Conservation (phyloP, 2,329 filamentous ascomycete species). For the Elsinoe perseae region DNA sequence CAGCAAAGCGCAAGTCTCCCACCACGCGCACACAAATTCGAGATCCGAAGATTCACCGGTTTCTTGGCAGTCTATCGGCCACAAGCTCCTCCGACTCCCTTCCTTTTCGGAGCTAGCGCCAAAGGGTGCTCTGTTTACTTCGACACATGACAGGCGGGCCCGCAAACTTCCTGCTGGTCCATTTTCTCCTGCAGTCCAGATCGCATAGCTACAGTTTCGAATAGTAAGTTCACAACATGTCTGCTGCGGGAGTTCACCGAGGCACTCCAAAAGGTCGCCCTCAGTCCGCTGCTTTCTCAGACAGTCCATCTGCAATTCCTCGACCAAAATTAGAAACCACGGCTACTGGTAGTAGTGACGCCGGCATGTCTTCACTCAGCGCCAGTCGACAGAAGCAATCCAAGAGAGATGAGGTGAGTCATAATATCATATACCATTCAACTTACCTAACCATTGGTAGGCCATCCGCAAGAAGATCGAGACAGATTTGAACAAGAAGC, state of each 20-base stretch:
- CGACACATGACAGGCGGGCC: conserved; percentile 1
- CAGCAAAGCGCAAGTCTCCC: background rate
- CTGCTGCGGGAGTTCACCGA: conserved; percentile 57
- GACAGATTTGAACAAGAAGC: conserved; percentile 96
- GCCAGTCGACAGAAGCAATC: conserved; percentile 92
- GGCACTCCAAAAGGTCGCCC: conserved; percentile 62
- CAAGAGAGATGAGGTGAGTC: conserved; percentile 88
- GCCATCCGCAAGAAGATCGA: conserved; percentile 96
- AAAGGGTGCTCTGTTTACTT: conserved; percentile 14
- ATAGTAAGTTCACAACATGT: conserved; percentile 41
- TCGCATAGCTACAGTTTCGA: background rate
- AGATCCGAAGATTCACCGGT: conserved; percentile 7
- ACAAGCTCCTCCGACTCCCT: background rate
- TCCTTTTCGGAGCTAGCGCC: background rate
- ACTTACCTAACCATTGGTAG: conserved; percentile 40
- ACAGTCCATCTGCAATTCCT: conserved; percentile 58
- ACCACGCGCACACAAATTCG: conserved; percentile 6
- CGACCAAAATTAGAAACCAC: conserved; percentile 60
- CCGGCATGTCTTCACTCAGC: conserved; percentile 67
- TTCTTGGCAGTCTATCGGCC: background rate
- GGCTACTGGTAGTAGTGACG: conserved; percentile 33
- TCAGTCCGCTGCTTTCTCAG: conserved; percentile 49
- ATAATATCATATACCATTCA: background rate
- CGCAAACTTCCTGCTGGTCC: conserved; percentile 1
- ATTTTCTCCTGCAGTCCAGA: conserved; percentile 6